Evolutionary conservation across 176 grass and related monocot species (phyloP), one percentile per base, ranked within the genome.

Genomic region (Triticum urartu): DNA sequence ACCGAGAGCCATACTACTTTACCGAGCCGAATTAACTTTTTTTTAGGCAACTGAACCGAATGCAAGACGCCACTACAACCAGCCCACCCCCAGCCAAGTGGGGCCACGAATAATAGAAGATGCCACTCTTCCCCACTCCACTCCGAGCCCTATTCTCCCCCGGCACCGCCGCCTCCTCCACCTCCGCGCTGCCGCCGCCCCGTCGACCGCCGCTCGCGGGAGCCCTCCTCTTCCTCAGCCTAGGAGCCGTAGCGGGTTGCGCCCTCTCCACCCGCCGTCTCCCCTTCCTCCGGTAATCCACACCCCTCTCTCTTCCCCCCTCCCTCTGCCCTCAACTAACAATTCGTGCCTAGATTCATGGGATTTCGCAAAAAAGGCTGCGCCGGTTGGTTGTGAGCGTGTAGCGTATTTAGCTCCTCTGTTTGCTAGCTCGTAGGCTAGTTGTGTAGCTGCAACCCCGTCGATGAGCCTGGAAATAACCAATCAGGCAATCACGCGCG

Each of bases 201-300:
- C 73, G 74, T 33, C 47, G 47, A 14, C 74, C 47, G 47, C 74
- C 74, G 74, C 25, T 77, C 26, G 74, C 74, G 15, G 74, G 74
- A 0, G 74, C 89, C 0, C 71, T 94, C 66, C 84, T 90, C 24
- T 70, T 92, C 45, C 89, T 94, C 22, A 91, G 89, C 81, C 69
- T 94, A 78, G 89, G 92, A 20, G 64, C 89, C 48, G 45, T 91
- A 7, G 30, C 86, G 43, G 84, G 84, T 63, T 85, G 69, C 56
- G 77, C 81, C 58, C 81, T 89, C n/a, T 85, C 81, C 79, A 35
- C 78, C 5, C 74, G 80, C 66, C 84, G 68, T 45, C 8, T 79
- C 65, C 83, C 75, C 43, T 89, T 87, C 72, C 34, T 87, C 81
- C 74, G 89, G 89, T 50, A 52, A 69, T 5, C 18, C 52, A 34